Conservation (phyloP, 192 early-diverging fungal species). For the Chytriomyces sp. region DNA sequence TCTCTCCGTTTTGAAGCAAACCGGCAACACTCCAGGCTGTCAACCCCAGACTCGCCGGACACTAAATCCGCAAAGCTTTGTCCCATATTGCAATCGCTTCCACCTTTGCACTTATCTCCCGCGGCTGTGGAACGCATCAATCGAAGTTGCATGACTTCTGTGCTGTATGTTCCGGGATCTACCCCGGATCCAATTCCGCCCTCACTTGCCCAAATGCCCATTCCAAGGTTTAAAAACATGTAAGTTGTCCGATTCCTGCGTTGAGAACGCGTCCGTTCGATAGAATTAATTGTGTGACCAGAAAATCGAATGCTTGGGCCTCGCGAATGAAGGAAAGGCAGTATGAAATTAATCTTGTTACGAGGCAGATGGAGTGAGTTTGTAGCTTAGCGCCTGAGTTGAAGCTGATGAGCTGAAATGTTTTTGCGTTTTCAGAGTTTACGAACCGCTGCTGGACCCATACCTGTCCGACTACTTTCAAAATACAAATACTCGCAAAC, state of each 20-base stretch:
- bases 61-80: no score
- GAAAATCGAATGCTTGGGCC: constrained; percentile 19
- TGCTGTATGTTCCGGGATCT: no score
- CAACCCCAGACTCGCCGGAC: no score
- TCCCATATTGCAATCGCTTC: no score
- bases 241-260: background rate
- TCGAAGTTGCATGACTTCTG: no score
- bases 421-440: constrained; percentile 21
- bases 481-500: constrained; percentile 51
- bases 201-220: background rate
- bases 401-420: background rate
- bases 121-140: no score
- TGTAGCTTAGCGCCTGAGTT: background rate
- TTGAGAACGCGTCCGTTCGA: background rate
- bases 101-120: no score
- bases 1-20: no score
- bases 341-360: constrained; percentile 62
- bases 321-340: constrained; percentile 50
- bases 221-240: constrained; percentile 26
- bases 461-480: constrained; percentile 63
- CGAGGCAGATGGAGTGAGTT: constrained; percentile 50
- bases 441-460: constrained; percentile 63
- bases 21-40: no score
- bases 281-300: background rate
- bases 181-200: no score